Evolutionary conservation across 805 yeast species (phyloP).

Genomic region (Barnettozyma botsteinii): DNA sequence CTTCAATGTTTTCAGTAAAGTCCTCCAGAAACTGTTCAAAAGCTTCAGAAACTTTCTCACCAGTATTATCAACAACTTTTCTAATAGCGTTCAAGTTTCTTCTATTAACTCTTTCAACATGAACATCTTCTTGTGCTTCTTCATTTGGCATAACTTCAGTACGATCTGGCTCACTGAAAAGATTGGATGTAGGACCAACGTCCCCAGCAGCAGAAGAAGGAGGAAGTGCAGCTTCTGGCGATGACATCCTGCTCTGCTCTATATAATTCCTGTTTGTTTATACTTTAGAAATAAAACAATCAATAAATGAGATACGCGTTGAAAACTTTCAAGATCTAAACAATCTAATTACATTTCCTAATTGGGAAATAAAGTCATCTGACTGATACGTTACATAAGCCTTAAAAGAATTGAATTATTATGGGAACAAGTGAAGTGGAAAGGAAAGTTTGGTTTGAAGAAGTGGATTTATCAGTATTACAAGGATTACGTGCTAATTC

Average conservation of each 20-base stretch:
- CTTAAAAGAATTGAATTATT: neutral
- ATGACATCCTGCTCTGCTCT: conserved; percentile 12
- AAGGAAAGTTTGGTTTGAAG: too few species aligned
- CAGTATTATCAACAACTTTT: conserved; percentile 84
- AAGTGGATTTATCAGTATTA: too few species aligned
- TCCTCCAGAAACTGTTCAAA: conserved; percentile 80
- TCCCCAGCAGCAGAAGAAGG: conserved; percentile 20
- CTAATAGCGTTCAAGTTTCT: conserved; percentile 66
- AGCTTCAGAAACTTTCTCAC: conserved; percentile 88
- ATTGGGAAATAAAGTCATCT: conserved; percentile 9
- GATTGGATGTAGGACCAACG: conserved; percentile 18
- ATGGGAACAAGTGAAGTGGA: too few species aligned
- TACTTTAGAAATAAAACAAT: neutral
- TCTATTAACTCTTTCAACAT: conserved; percentile 36
- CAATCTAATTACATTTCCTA: conserved; percentile 17
- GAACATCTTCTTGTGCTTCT: conserved; percentile 12
- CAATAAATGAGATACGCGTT: neutral
- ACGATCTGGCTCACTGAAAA: conserved; percentile 18
- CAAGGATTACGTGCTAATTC: too few species aligned
- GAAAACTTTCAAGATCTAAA: conserved; percentile 5
- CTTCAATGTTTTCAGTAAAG: conserved; percentile 39
- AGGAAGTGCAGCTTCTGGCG: conserved; percentile 17
- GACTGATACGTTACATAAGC: neutral
- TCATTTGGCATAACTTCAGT: conserved; percentile 7
- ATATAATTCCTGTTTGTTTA: neutral